Percentiles rank a stretch among this genome's conserved stretches.
Evolutionary conservation across 129 eudicot species (phyloP).

Genomic region (Heracleum sosnowskyi): DNA sequence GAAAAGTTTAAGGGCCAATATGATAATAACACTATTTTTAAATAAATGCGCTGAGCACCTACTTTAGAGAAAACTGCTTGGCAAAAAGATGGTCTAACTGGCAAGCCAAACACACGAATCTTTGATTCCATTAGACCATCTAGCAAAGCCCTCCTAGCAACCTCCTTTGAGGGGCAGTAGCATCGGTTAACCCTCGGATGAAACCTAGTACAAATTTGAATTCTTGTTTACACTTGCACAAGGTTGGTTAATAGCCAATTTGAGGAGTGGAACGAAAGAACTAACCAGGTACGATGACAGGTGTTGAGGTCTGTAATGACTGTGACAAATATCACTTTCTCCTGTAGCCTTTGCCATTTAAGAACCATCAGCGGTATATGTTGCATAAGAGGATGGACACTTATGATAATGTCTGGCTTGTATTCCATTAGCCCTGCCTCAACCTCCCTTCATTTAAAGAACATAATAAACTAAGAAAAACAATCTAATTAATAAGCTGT

Average conservation of each 20-base stretch:
- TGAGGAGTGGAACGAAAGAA: neutral
- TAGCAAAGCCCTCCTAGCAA: slow-evolving; percentile 70
- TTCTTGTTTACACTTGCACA: slow-evolving; percentile 1
- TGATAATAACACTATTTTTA: neutral
- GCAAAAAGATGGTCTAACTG: slow-evolving; percentile 83
- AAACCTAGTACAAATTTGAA: slow-evolving; percentile 44
- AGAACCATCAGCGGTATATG: slow-evolving; percentile 93
- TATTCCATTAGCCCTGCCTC: slow-evolving; percentile 99
- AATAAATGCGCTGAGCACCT: neutral
- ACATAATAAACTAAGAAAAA: slow-evolving; percentile 5
- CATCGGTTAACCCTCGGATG: slow-evolving; percentile 84
- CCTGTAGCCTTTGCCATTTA: slow-evolving; percentile 93
- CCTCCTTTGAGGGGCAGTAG: slow-evolving; percentile 92
- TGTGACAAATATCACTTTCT: slow-evolving; percentile 87
- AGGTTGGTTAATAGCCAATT: neutral
- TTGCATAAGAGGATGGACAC: slow-evolving; percentile 98
- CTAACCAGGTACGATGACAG: slow-evolving; percentile 88
- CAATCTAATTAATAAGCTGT: neutral
- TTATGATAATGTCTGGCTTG: slow-evolving; percentile 92
- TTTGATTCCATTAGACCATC: slow-evolving; percentile 70
- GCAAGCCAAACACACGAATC: slow-evolving; percentile 80
- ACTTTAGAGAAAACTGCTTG: slow-evolving; percentile 80
- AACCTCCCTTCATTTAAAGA: slow-evolving; percentile 56
- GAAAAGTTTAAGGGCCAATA: neutral
- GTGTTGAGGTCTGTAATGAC: slow-evolving; percentile 92